These are phyloP conservation scores for Microcyclospora tardicrescens DNA, from an alignment of 2,329 filamentous ascomycete genomes.

Conservation along the genomic window DNA sequence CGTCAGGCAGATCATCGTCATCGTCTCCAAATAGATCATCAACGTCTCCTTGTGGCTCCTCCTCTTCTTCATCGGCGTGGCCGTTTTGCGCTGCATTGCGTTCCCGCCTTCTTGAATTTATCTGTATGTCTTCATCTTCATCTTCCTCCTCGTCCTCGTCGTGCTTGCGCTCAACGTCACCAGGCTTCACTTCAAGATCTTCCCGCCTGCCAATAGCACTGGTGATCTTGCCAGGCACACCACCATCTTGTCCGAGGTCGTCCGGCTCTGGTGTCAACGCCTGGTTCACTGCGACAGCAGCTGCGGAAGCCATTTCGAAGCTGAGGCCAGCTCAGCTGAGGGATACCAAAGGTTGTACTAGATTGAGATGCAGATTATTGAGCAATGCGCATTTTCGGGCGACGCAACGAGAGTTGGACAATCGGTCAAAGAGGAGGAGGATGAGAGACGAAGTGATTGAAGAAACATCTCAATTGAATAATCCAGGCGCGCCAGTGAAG, in stretches of 20 bases:
- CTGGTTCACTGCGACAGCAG: slow-evolving; percentile 20
- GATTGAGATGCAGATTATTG: no score
- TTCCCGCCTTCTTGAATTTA: slow-evolving; percentile 6
- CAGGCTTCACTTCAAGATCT: slow-evolving; percentile 7
- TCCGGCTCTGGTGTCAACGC: slow-evolving; percentile 13
- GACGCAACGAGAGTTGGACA: no score
- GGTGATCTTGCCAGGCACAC: slow-evolving; percentile 13
- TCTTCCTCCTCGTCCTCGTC: slow-evolving; percentile 10
- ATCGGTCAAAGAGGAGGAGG: no score
- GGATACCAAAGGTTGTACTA: no score
- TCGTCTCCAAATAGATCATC: slow-evolving; percentile 36
- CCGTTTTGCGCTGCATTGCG: slow-evolving; percentile 4
- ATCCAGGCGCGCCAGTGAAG: no score
- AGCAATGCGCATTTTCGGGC: no score
- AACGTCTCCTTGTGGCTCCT: slow-evolving; percentile 20
- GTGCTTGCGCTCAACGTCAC: slow-evolving; percentile 8
- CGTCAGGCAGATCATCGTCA: slow-evolving; percentile 18
- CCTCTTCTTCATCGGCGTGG: slow-evolving; percentile 14
- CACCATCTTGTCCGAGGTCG: slow-evolving; percentile 19
- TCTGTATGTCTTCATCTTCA: slow-evolving; percentile 11
- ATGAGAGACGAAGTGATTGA: no score
- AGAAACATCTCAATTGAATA: no score
- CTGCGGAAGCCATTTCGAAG: slow-evolving; percentile 24
- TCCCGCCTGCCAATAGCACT: slow-evolving; percentile 19
- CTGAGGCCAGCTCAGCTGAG: no score